phyloP scores from a whole-genome alignment of 2,329 filamentous ascomycete genomes.

The Macrophomina pseudophaseolina region DNA sequence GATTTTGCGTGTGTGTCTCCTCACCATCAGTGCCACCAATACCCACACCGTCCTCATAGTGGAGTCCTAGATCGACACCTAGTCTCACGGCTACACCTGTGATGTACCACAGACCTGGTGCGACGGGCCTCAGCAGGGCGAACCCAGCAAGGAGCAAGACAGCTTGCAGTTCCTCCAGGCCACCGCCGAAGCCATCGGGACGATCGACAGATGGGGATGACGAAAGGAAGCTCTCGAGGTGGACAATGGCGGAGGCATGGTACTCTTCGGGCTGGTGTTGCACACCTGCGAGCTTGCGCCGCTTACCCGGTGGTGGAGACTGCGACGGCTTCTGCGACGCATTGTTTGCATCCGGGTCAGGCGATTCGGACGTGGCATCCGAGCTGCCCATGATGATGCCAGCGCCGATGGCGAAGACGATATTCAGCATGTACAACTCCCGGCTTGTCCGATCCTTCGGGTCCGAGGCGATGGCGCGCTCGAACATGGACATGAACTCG shows the following conservation, averaged over 20 bases:
- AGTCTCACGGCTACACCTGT: slow-evolving; percentile 90
- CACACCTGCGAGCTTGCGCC: slow-evolving; percentile 53
- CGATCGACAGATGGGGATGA: slow-evolving; percentile 65
- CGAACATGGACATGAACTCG: slow-evolving; percentile 88
- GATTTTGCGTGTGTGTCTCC: slow-evolving; percentile 42
- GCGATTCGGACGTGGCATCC: slow-evolving; percentile 39
- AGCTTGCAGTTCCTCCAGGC: slow-evolving; percentile 90
- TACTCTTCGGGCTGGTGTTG: slow-evolving; percentile 90
- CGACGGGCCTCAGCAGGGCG: slow-evolving; percentile 86
- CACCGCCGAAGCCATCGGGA: slow-evolving; percentile 74
- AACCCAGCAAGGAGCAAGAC: slow-evolving; percentile 90
- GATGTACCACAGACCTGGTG: slow-evolving; percentile 96
- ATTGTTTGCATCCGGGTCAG: slow-evolving; percentile 18
- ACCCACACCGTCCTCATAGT: slow-evolving; percentile 85
- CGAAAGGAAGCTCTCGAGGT: slow-evolving; percentile 82
- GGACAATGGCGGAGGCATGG: slow-evolving; percentile 90
- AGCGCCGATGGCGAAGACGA: slow-evolving; percentile 94
- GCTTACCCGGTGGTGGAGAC: slow-evolving; percentile 44
- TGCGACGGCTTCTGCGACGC: slow-evolving; percentile 34
- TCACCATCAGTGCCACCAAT: slow-evolving; percentile 56
- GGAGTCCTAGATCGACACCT: slow-evolving; percentile 87
- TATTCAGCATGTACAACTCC: slow-evolving; percentile 93
- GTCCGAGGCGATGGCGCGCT: slow-evolving; percentile 75
- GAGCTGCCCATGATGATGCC: slow-evolving; percentile 79
- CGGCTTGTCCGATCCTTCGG: slow-evolving; percentile 71